Percentiles rank a stretch among this genome's conserved stretches.
These are phyloP conservation scores for Prototheca wickerhamii DNA, from an alignment of 163 green algal genomes.

Conservation along the genomic window DNA sequence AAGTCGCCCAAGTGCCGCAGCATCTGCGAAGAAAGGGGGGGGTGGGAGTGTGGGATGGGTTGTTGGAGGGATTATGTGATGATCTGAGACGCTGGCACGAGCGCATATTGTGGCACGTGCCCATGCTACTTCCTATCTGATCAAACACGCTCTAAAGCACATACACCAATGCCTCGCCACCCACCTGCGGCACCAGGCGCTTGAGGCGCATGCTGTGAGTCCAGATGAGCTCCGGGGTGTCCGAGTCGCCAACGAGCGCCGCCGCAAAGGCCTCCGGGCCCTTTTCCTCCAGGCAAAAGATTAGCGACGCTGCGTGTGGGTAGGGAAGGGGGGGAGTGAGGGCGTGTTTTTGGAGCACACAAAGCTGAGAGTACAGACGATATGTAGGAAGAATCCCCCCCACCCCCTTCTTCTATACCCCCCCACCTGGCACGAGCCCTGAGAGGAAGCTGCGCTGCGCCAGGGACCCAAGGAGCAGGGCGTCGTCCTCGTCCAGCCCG, in stretches of 20 bases:
- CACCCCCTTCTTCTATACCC: neutral
- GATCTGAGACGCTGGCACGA: too few relatives aligned
- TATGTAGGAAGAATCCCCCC: neutral
- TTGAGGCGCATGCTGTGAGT: slow-evolving; percentile 72
- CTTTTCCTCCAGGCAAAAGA: slow-evolving; percentile 68
- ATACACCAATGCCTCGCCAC: neutral
- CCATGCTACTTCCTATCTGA: too few relatives aligned
- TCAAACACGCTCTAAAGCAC: too few relatives aligned
- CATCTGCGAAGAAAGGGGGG: slow-evolving; percentile 41
- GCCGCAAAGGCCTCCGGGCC: slow-evolving; percentile 47
- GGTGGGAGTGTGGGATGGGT: neutral
- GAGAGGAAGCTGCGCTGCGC: slow-evolving; percentile 65
- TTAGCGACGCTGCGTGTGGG: slow-evolving; percentile 57
- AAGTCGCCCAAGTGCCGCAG: slow-evolving; percentile 76
- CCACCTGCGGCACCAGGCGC: slow-evolving; percentile 62
- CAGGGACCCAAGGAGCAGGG: slow-evolving; percentile 24
- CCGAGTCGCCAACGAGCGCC: slow-evolving; percentile 58
- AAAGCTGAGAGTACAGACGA: neutral
- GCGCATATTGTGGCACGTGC: too few relatives aligned
- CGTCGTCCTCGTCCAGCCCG: neutral
- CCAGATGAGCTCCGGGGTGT: slow-evolving; percentile 90
- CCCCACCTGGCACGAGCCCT: slow-evolving; percentile 52
- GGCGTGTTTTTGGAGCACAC: neutral
- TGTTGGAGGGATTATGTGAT: neutral
- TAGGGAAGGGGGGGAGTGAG: neutral